Conservation (phyloP, 169 alveolate species). For the Cryptosporidium tyzzeri region DNA sequence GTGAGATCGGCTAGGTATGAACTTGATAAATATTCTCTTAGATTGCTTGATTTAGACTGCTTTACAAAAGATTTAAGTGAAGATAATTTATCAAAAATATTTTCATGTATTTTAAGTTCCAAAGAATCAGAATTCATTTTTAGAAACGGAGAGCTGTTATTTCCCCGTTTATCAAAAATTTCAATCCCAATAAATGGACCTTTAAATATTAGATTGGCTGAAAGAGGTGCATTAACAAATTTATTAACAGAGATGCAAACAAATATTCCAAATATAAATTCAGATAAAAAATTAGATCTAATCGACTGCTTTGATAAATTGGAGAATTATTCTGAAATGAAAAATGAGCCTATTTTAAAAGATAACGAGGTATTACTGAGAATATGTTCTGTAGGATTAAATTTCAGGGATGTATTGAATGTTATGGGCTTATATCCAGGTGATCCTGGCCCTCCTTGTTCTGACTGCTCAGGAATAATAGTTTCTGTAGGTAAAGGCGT, state of each 20-base stretch:
- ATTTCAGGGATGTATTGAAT: constrained; percentile 80
- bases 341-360: neutral
- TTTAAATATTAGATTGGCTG: constrained; percentile 1
- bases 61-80: neutral
- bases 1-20: constrained; percentile 63
- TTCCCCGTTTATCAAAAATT: constrained; percentile 15
- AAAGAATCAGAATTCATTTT: constrained; percentile 40
- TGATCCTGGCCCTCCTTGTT: constrained; percentile 72
- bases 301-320: constrained; percentile 10
- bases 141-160: constrained; percentile 17
- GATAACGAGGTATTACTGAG: constrained; percentile 77
- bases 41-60: constrained; percentile 43
- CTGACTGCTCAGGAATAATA: constrained; percentile 72
- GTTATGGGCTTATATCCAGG: constrained; percentile 77
- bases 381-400: constrained; percentile 80
- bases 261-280: neutral
- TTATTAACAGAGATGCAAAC: constrained; percentile 9
- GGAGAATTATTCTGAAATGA: neutral
- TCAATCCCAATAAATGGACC: constrained; percentile 30
- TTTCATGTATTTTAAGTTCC: neutral
- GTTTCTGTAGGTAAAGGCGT: constrained; percentile 56
- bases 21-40: neutral
- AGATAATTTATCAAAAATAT: constrained; percentile 6
- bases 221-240: constrained; percentile 73
- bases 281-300: constrained; percentile 14